A percentile compares a stretch with the other conserved stretches of the same genome.
phyloP scores from a whole-genome alignment of 108 stramenopile genomes.

The Schizochytrium sp. region DNA sequence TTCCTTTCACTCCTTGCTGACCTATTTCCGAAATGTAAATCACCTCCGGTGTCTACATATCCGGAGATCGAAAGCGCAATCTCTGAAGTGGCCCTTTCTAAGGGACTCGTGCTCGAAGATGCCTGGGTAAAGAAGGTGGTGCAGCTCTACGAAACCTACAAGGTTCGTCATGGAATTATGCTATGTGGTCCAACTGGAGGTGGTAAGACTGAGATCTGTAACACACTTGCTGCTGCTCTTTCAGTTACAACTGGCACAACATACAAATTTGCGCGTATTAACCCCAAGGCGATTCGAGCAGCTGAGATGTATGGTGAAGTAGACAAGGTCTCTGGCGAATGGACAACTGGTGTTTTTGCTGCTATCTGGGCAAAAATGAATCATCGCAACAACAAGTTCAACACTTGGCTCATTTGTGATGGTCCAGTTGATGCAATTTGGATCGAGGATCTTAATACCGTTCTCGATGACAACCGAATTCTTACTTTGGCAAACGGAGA shows the following conservation, averaged over 20 bases:
- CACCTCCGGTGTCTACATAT: conserved; percentile 85
- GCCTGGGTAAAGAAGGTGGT: conserved; percentile 86
- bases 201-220: conserved; percentile 89
- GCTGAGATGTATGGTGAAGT: conserved; percentile 94
- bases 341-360: conserved; percentile 91
- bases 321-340: conserved; percentile 87
- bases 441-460: conserved; percentile 94
- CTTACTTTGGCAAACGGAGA: conserved; percentile 91
- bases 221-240: conserved; percentile 80
- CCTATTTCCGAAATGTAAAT: conserved; percentile 82
- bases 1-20: conserved; percentile 88
- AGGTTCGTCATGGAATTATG: conserved; percentile 90
- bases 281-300: conserved; percentile 90
- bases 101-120: conserved; percentile 69
- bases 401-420: conserved; percentile 92
- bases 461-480: conserved; percentile 89
- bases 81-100: background rate
- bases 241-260: conserved; percentile 80
- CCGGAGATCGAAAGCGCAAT: conserved; percentile 83
- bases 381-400: conserved; percentile 84
- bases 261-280: conserved; percentile 85
- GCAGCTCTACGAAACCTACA: conserved; percentile 86
- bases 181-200: conserved; percentile 88
- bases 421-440: conserved; percentile 94
- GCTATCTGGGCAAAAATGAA: conserved; percentile 92